These are phyloP conservation scores for Chlorella vulgaris DNA, from an alignment of 139 green algal genomes.

Conservation along the genomic window DNA sequence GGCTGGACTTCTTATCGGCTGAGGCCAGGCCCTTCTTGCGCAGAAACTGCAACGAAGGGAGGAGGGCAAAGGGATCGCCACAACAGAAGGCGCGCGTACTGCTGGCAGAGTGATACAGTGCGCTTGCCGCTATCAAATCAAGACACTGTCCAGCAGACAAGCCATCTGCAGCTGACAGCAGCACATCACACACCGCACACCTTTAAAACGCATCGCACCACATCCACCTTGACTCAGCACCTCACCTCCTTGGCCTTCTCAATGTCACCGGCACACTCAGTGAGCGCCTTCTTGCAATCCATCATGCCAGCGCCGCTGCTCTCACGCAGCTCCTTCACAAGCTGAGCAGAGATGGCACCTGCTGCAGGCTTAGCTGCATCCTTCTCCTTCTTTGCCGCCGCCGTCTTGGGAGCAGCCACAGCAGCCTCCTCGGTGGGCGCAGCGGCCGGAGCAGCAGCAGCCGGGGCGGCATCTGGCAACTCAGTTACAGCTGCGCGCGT, in stretches of 20 bases:
- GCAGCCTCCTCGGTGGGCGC: conserved; percentile 30
- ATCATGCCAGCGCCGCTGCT: conserved; percentile 94
- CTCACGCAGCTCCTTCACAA: conserved; percentile 90
- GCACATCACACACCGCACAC: background rate
- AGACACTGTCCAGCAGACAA: too few species aligned
- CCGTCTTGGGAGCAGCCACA: background rate
- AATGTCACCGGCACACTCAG: conserved; percentile 80
- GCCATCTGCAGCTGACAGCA: too few species aligned
- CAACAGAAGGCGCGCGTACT: background rate
- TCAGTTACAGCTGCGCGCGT: too few species aligned
- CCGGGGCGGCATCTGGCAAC: too few species aligned
- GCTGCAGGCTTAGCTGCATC: background rate
- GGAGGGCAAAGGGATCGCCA: background rate
- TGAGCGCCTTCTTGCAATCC: conserved; percentile 99
- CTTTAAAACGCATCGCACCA: background rate
- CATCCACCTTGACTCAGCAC: background rate
- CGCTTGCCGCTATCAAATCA: too few species aligned
- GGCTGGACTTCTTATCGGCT: conserved; percentile 95
- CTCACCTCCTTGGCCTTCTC: conserved; percentile 79
- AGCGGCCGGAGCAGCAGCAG: background rate
- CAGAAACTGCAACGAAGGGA: conserved; percentile 68
- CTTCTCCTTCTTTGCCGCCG: conserved; percentile 31
- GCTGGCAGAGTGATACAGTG: background rate
- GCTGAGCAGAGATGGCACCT: conserved; percentile 71
- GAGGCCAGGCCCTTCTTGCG: conserved; percentile 96